These are phyloP conservation scores for Cladosporium sp. DNA, from an alignment of 2,329 filamentous ascomycete genomes.

Conservation along the genomic window DNA sequence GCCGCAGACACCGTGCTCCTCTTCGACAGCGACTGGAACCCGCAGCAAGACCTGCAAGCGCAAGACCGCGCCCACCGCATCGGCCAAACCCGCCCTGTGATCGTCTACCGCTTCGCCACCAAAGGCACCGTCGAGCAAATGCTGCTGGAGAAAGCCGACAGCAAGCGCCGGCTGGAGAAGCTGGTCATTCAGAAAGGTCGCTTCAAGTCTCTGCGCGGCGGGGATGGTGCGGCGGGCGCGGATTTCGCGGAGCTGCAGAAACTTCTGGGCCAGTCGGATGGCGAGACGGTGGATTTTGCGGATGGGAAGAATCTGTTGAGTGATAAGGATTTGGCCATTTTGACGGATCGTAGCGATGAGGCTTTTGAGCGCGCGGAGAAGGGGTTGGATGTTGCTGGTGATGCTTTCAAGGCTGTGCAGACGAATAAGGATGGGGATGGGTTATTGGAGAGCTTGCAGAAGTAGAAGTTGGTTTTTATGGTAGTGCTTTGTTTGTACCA, in stretches of 20 bases:
- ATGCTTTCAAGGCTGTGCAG: conserved; percentile 57
- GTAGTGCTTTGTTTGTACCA: no score
- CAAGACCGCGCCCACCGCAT: conserved; percentile 95
- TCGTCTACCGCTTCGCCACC: conserved; percentile 91
- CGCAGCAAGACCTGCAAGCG: conserved; percentile 93
- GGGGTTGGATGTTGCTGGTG: conserved; percentile 67
- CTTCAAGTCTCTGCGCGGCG: conserved; percentile 57
- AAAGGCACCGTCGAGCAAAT: conserved; percentile 90
- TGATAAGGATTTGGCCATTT: conserved; percentile 68
- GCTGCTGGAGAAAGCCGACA: conserved; percentile 80
- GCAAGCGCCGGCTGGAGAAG: conserved; percentile 88
- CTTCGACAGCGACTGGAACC: conserved; percentile 91
- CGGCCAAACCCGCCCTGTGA: conserved; percentile 84
- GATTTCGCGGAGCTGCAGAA: conserved; percentile 47
- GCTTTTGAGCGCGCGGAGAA: conserved; percentile 71
- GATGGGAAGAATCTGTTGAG: conserved; percentile 65
- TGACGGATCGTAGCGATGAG: conserved; percentile 71
- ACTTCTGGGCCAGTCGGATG: conserved; percentile 59
- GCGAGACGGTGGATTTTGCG: conserved; percentile 55
- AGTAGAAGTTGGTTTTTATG: no score
- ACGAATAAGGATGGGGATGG: conserved; percentile 57
- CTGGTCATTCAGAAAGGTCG: conserved; percentile 92
- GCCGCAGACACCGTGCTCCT: conserved; percentile 89
- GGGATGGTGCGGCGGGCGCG: conserved; percentile 44
- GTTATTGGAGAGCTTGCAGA: conserved; percentile 47